These are phyloP conservation scores for Solanum stenotomum DNA, from an alignment of 257 asterid genomes.

Conservation along the genomic window DNA sequence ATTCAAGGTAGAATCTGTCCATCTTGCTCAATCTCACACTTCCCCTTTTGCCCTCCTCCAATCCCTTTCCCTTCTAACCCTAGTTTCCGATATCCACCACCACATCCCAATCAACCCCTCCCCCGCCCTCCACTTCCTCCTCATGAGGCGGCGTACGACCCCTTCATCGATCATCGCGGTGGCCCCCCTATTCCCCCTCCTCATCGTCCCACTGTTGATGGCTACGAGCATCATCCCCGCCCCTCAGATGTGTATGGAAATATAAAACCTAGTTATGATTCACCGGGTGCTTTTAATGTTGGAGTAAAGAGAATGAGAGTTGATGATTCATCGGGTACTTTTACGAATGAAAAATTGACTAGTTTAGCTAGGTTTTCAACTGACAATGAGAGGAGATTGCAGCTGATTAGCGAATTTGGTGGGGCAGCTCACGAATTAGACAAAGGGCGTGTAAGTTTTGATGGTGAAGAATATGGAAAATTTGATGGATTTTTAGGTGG, in stretches of 20 bases:
- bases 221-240: slow-evolving; percentile 21
- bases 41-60: slow-evolving; percentile 12
- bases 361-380: slow-evolving; percentile 1
- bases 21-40: slow-evolving; percentile 6
- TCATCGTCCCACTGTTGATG: slow-evolving; percentile 20
- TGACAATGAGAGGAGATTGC: slow-evolving; percentile 70
- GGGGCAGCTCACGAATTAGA: slow-evolving; percentile 8
- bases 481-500: not conserved
- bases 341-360: slow-evolving; percentile 1
- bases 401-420: slow-evolving; percentile 74
- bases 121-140: slow-evolving; percentile 24
- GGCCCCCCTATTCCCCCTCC: slow-evolving; percentile 15
- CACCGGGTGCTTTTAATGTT: slow-evolving; percentile 10
- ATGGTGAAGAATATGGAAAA: slow-evolving; percentile 9
- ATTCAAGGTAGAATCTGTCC: slow-evolving; percentile 38
- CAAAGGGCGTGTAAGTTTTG: too few relatives aligned
- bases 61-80: slow-evolving; percentile 19
- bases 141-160: slow-evolving; percentile 43
- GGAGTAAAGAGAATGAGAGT: slow-evolving; percentile 62
- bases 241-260: slow-evolving; percentile 36
- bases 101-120: slow-evolving; percentile 29
- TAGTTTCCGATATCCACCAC: slow-evolving; percentile 4
- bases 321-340: slow-evolving; percentile 11
- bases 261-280: slow-evolving; percentile 22
- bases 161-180: slow-evolving; percentile 50